Conservation (phyloP, 2,329 filamentous ascomycete species). For the Trichoderma sp. region DNA sequence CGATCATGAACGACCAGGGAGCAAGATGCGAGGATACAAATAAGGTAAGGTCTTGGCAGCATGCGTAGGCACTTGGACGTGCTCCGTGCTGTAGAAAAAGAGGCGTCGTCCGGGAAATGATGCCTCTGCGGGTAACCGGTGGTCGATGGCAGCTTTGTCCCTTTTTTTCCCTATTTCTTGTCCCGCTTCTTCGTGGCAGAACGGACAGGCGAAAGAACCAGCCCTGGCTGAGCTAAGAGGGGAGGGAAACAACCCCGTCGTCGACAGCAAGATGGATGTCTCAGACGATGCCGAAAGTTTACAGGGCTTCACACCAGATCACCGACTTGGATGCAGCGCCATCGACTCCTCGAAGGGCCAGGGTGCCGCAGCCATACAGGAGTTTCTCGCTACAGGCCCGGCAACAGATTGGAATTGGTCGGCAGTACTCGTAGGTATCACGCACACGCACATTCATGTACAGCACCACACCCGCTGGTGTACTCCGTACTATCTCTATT, state of each 20-base stretch:
- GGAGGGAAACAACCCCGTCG: conserved; percentile 15
- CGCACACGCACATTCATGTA: not conserved
- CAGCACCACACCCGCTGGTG: conserved; percentile 15
- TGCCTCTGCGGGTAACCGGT: not conserved
- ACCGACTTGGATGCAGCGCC: conserved; percentile 21
- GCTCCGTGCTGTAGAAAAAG: not conserved
- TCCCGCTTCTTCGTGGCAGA: not conserved
- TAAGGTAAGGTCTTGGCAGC: not conserved
- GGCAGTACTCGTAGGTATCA: not conserved
- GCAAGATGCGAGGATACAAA: conserved; percentile 15
- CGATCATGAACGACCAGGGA: conserved; percentile 30
- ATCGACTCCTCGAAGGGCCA: conserved; percentile 9
- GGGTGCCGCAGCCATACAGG: conserved; percentile 5
- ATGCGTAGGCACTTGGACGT: not conserved
- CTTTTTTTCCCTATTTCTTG: not conserved
- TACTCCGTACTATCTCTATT: conserved; percentile 5
- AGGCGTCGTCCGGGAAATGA: not conserved
- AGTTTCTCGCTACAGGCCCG: conserved; percentile 7
- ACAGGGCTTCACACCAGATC: conserved; percentile 17
- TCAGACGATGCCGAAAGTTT: conserved; percentile 24
- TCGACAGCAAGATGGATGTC: conserved; percentile 20
- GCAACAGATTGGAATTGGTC: conserved; percentile 17
- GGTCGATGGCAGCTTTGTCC: not conserved
- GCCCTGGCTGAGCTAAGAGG: conserved; percentile 21
- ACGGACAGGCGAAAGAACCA: conserved; percentile 15